Evolutionary conservation across 164 flowering plant species (phyloP), one percentile per base, ranked within the genome.

Genomic region (Chimonanthus salicifolius): DNA sequence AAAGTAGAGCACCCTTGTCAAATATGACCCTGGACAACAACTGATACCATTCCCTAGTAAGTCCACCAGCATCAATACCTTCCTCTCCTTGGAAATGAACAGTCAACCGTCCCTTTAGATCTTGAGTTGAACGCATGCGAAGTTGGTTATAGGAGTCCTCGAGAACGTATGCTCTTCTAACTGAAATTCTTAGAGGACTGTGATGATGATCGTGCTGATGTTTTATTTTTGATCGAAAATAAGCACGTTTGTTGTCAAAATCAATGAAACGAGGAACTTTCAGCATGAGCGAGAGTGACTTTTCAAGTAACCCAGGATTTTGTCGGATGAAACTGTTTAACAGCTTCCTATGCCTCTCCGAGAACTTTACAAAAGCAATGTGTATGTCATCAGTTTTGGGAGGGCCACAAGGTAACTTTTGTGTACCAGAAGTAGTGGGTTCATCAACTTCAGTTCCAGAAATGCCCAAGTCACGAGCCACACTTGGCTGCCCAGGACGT

Each of bases 61-160:
- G 97, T 6, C 99, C 99, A 82, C 99, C 99, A 7, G 99, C 99
- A 86, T 95, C 99, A 82, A 95, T 92, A 45, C 99, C 99, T 86
- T 93, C 99, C 85, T 95, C 99, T 67, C 97, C 97, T 86, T 95
- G 98, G 74, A 95, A 95, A 75, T 92, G 90, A 73, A 95, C 99
- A 68, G 93, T 93, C 78, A 95, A 77, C 76, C 98, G 84, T 54
- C 98, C 99, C 77, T 93, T 95, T 72, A 95, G 79, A 79, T 95
- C 99, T 79, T 87, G 97, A 70, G 94, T 84, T 7, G 98, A 84
- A 54, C 99, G 83, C 99, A 95, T 76, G 7, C 99, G 89, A 74
- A 95, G 79, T 75, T 95, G 99, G 75, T 95, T 95, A 76, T 95
- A 95, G 7, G 99, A 95, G 84, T 95, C 99, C 82, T 95, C 99